phyloP scores from a whole-genome alignment of 106 monocot species.

The Acorus gramineus region DNA sequence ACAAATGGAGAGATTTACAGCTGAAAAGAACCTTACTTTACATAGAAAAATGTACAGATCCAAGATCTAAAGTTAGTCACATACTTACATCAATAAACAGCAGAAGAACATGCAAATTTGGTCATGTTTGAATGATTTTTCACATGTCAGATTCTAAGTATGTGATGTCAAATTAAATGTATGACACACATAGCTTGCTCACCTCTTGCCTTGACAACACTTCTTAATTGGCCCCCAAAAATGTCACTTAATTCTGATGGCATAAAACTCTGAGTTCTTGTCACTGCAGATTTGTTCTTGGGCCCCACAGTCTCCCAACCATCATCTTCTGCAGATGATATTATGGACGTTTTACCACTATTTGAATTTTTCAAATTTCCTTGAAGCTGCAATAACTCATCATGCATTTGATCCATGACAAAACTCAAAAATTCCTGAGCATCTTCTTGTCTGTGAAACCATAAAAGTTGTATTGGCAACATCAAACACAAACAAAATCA shows the following conservation, averaged over 20 bases:
- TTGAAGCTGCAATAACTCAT: conserved; percentile 71
- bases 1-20: no score
- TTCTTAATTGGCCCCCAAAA: conserved; percentile 89
- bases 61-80: no score
- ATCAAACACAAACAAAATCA: neutral
- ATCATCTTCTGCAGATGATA: conserved; percentile 83
- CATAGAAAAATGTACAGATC: no score
- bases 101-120: no score
- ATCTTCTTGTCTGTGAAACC: conserved; percentile 84
- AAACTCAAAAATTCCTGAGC: conserved; percentile 98
- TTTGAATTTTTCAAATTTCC: conserved; percentile 31
- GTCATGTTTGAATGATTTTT: no score
- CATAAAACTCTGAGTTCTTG: conserved; percentile 85
- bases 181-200: conserved; percentile 2
- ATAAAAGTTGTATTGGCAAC: neutral
- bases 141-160: no score
- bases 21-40: no score
- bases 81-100: no score
- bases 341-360: conserved; percentile 25
- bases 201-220: conserved; percentile 91
- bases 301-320: conserved; percentile 98
- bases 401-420: conserved; percentile 89
- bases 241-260: conserved; percentile 87
- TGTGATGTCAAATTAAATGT: no score
- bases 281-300: conserved; percentile 91